phyloP scores from a whole-genome alignment of 116 monocot genomes.

The Posidonia oceanica region DNA sequence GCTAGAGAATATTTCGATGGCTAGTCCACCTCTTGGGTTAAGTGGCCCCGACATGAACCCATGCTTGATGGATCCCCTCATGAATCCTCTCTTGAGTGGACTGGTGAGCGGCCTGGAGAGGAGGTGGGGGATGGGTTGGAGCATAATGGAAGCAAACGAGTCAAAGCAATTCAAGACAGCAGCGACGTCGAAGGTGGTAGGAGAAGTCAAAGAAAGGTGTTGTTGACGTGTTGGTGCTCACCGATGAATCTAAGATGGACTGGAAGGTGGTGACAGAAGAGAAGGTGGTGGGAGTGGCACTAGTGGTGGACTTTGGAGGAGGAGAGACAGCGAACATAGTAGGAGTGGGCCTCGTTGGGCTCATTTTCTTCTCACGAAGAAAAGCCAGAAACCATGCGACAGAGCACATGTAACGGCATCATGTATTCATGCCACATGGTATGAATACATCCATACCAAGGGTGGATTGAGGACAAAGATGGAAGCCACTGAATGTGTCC shows the following conservation, averaged over 20 bases:
- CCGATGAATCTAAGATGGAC: conserved; percentile 49
- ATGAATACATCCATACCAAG: no score
- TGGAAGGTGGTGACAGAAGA: no score
- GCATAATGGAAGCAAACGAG: conserved; percentile 52
- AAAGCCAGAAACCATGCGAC: no score
- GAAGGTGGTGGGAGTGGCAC: no score
- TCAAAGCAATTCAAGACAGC: conserved; percentile 52
- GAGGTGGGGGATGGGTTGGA: conserved; percentile 32
- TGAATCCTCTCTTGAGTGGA: conserved; percentile 28
- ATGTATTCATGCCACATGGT: no score
- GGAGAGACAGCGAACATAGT: conserved; percentile 39
- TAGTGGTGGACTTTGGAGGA: conserved; percentile 22
- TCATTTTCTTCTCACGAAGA: no score
- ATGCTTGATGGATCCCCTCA: conserved; percentile 14
- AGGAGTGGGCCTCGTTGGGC: conserved; percentile 36
- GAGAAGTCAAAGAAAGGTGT: conserved; percentile 23
- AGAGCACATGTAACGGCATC: no score
- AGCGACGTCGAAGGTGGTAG: conserved; percentile 9
- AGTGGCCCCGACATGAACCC: conserved; percentile 17
- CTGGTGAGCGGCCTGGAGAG: conserved; percentile 52
- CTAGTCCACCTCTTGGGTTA: neutral
- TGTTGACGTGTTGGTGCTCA: conserved; percentile 60
- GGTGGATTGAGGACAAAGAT: no score
- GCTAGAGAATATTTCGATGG: conserved; percentile 10
- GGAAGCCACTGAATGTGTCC: no score